Conservation (phyloP, 1,284 basidiomycete species). For the Coniferiporia weirii region DNA sequence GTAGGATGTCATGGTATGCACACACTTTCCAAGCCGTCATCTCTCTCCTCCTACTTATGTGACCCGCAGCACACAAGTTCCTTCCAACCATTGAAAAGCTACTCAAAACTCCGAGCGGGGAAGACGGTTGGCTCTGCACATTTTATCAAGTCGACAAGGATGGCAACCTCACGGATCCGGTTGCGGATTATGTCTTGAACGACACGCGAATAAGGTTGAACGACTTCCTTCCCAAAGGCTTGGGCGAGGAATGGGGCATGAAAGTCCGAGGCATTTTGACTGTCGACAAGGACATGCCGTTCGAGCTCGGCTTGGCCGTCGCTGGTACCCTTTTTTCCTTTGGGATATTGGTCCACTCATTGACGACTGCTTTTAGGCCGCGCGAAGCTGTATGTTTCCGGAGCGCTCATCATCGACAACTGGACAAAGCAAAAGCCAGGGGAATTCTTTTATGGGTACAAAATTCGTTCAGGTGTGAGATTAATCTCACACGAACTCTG, state of each 20-base stretch:
- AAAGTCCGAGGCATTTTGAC: constrained; percentile 42
- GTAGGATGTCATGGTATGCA: constrained; percentile 56
- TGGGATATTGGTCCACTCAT: background rate
- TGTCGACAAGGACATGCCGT: constrained; percentile 36
- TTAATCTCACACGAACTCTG: background rate
- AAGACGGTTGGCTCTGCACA: constrained; percentile 56
- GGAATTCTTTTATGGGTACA: constrained; percentile 63
- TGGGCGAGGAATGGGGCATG: constrained; percentile 47
- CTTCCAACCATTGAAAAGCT: constrained; percentile 54
- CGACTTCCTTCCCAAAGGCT: constrained; percentile 52
- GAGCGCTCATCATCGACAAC: constrained; percentile 59
- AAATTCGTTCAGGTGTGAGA: constrained; percentile 3
- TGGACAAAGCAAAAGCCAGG: constrained; percentile 63
- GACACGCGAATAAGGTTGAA: constrained; percentile 64
- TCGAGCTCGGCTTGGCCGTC: constrained; percentile 53
- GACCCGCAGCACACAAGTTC: constrained; percentile 51
- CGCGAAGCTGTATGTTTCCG: constrained; percentile 62
- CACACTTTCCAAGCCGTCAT: background rate
- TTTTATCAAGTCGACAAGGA: constrained; percentile 52
- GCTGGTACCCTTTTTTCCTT: constrained; percentile 34
- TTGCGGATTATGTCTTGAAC: constrained; percentile 46
- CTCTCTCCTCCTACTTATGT: constrained; percentile 4
- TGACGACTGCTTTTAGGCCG: constrained; percentile 31
- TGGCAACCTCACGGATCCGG: constrained; percentile 36
- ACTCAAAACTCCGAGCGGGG: constrained; percentile 43